A percentile compares a stretch with the other conserved stretches of the same genome.
Conservation (phyloP, 768 basidiomycete species). For the Lentinus brumalis region DNA sequence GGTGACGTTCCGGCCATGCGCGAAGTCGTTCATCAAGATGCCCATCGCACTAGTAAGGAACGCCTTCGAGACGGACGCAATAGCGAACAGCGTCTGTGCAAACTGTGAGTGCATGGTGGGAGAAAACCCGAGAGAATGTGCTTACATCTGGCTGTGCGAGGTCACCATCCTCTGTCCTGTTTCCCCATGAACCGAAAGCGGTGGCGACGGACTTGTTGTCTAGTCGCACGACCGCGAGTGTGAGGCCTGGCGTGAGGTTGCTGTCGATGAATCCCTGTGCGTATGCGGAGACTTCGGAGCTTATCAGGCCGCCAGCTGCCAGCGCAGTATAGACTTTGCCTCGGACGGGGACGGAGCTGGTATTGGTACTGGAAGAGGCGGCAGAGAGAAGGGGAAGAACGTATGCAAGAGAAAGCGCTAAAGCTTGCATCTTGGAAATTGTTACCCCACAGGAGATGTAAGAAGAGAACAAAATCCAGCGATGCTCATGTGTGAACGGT, state of each 20-base stretch:
- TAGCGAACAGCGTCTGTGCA: constrained; percentile 29
- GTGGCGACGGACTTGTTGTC: neutral
- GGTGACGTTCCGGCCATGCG: constrained; percentile 27
- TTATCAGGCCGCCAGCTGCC: neutral
- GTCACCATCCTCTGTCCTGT: constrained; percentile 14
- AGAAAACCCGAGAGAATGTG: neutral
- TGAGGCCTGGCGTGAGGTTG: constrained; percentile 3
- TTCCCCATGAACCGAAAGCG: constrained; percentile 16
- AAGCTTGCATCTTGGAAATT: too few relatives aligned
- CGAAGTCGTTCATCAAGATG: constrained; percentile 34
- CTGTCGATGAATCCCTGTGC: neutral
- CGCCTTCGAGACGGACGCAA: constrained; percentile 34
- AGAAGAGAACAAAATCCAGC: too few relatives aligned
- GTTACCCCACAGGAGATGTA: too few relatives aligned
- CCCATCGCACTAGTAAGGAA: constrained; percentile 30
- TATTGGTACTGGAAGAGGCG: too few relatives aligned
- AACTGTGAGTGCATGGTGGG: neutral
- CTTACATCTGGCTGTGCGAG: constrained; percentile 10
- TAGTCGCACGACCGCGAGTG: constrained; percentile 10
- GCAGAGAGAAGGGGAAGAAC: too few relatives aligned
- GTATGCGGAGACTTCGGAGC: constrained; percentile 3
- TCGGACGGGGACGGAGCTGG: too few relatives aligned
- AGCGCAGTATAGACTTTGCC: too few relatives aligned
- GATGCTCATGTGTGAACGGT: too few relatives aligned
- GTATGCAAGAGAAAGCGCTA: too few relatives aligned